Evolutionary conservation across 2,329 filamentous ascomycete species (phyloP).

Genomic region (Hymenoscyphus albidus): DNA sequence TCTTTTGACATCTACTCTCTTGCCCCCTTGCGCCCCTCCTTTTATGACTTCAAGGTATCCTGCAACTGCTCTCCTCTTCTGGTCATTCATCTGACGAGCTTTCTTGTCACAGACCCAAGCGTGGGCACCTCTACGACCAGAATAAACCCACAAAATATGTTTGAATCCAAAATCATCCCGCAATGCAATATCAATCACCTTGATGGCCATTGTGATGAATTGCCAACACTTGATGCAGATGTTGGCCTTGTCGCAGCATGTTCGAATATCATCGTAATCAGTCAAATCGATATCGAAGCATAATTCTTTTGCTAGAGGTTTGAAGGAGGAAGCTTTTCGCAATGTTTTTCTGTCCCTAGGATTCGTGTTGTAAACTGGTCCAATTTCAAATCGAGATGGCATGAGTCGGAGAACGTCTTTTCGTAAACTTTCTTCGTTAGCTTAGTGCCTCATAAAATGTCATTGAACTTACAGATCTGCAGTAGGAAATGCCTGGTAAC

Average conservation of each 20-base stretch:
- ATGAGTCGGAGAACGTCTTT: constrained; percentile 87
- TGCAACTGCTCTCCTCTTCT: constrained; percentile 78
- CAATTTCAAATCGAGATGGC: constrained; percentile 95
- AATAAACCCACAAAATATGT: constrained; percentile 98
- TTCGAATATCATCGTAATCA: constrained; percentile 95
- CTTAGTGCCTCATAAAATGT: background rate
- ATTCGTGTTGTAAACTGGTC: constrained; percentile 92
- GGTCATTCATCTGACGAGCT: constrained; percentile 79
- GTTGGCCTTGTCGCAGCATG: constrained; percentile 88
- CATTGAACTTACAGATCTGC: constrained; percentile 52
- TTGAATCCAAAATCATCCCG: constrained; percentile 94
- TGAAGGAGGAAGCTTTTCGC: constrained; percentile 75
- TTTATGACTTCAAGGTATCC: constrained; percentile 88
- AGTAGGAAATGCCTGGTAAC: constrained; percentile 78
- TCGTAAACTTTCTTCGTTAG: constrained; percentile 57
- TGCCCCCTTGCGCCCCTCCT: constrained; percentile 79
- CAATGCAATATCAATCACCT: constrained; percentile 81
- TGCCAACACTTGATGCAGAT: constrained; percentile 95
- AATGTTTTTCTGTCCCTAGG: constrained; percentile 89
- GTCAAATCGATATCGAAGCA: constrained; percentile 99
- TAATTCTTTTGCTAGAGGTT: constrained; percentile 84
- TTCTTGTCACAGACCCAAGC: constrained; percentile 96
- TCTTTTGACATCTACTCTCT: constrained; percentile 77
- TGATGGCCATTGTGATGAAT: constrained; percentile 97
- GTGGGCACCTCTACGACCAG: constrained; percentile 91